These are phyloP conservation scores for Calocera viscosa DNA, from an alignment of 768 basidiomycete species.

Conservation along the genomic window DNA sequence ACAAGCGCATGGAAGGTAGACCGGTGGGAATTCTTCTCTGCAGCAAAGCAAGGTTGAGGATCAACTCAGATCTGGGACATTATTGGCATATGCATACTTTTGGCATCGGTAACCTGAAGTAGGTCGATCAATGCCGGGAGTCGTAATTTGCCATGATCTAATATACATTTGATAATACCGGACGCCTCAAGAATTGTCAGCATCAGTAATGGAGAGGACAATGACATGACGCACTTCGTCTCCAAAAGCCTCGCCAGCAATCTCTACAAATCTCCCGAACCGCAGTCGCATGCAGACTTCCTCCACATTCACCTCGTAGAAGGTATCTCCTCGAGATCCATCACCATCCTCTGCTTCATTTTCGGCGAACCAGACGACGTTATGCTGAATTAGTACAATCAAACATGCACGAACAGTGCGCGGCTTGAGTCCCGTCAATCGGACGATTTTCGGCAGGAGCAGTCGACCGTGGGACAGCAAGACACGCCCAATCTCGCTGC, in stretches of 20 bases:
- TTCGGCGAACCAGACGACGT: conserved; percentile 74
- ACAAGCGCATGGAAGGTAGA: conserved; percentile 61
- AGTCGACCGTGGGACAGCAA: conserved; percentile 76
- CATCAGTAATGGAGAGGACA: background rate
- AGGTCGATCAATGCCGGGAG: conserved; percentile 50
- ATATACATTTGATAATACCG: conserved; percentile 58
- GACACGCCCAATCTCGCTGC: conserved; percentile 56
- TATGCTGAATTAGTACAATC: conserved; percentile 78
- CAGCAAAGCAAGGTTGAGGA: background rate
- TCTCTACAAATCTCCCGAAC: conserved; percentile 70
- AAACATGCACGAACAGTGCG: conserved; percentile 57
- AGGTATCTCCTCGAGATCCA: conserved; percentile 39
- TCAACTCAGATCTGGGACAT: background rate
- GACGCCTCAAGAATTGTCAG: conserved; percentile 41
- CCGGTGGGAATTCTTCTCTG: conserved; percentile 34
- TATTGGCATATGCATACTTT: conserved; percentile 40
- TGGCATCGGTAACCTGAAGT: conserved; percentile 39
- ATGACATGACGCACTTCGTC: conserved; percentile 40
- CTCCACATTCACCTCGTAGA: conserved; percentile 63
- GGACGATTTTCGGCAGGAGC: conserved; percentile 52
- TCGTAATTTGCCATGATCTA: conserved; percentile 79
- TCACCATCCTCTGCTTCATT: conserved; percentile 41
- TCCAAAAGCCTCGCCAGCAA: conserved; percentile 60
- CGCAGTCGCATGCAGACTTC: conserved; percentile 72
- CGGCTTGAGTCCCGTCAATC: conserved; percentile 54